phyloP scores from a whole-genome alignment of 306 rosid genomes.

The Trifolium repens region DNA sequence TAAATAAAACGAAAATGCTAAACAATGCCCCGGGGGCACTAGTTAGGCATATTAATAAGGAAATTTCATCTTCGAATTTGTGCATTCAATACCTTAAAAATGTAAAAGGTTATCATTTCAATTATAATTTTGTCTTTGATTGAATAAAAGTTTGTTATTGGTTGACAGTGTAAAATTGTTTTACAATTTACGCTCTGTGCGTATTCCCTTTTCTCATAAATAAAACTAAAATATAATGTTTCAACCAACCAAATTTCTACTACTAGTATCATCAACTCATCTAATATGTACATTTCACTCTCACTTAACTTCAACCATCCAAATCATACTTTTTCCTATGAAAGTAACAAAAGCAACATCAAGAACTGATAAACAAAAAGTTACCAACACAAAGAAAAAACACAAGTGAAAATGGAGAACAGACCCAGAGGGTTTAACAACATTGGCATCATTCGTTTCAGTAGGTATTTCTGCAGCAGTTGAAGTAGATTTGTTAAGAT shows the following conservation, averaged over 20 bases:
- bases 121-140: too few relatives aligned
- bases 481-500: slow-evolving; percentile 54
- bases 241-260: slow-evolving; percentile 1
- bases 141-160: too few relatives aligned
- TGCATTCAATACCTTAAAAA: too few relatives aligned
- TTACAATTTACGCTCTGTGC: too few relatives aligned
- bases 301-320: slow-evolving; percentile 4
- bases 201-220: neutral
- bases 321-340: neutral
- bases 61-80: too few relatives aligned
- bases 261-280: neutral
- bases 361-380: neutral
- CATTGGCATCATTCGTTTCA: slow-evolving; percentile 57
- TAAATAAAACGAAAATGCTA: neutral
- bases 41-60: too few relatives aligned
- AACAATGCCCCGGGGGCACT: too few relatives aligned
- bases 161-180: too few relatives aligned
- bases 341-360: slow-evolving; percentile 3
- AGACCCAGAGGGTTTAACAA: slow-evolving; percentile 71
- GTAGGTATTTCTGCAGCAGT: slow-evolving; percentile 54
- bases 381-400: slow-evolving; percentile 18
- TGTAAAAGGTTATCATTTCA: too few relatives aligned
- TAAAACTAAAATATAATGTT: slow-evolving; percentile 2
- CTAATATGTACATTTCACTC: neutral
- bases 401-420: neutral